Base-by-base conservation (phyloP, 306 rosid genomes). In the Mimosa pudica region DNA sequence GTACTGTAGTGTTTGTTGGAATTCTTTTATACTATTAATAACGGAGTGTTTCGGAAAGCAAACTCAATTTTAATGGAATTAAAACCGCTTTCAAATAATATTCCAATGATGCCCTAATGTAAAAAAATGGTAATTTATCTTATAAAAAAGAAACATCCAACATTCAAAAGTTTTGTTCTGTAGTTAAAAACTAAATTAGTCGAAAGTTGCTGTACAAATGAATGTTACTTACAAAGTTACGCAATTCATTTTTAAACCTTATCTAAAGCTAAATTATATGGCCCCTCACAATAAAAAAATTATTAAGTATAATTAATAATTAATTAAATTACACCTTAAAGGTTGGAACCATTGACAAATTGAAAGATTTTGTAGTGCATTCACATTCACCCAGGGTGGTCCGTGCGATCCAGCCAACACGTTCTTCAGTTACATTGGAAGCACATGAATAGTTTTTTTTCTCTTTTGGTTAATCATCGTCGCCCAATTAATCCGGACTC, bases 181-280 rank as follows among this genome's bases (percentile, higher is more conserved):
- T 7, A 55, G 1, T 17, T 55, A 7, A 6, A 55, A n/a, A 17
- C 1, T 13, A 16, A 4, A 16, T 54, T 54, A 35, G 14, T 64
- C 20, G 2, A 13, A 35, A 13, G 45, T 6, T 64, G 18, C 70
- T 0, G 16, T 33, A n/a, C 1, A 10, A 18, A 41, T 32, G 49
- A 20, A 16, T 24, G 8, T 18, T 70, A 18, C 74, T 2, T 78
- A 35, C 32, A 1, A 76, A 76, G 45, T 36, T 45, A 71, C 46
- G 73, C 58, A 84, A 13, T 32, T 32, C 32, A 78, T 32, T 64
- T 44, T 47, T 60, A 57, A 57, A n/a, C 47, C 35, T 17, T 70
- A 62, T 46, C 10, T 2, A 4, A 58, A 46, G 68, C 71, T 77
- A 64, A 65, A 8, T 73, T 33, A 13, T 45, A 20, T 11, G 8